Evolutionary conservation across 192 early-diverging fungal genomes (phyloP).

Genomic region (Tieghemiomyces parasiticus): DNA sequence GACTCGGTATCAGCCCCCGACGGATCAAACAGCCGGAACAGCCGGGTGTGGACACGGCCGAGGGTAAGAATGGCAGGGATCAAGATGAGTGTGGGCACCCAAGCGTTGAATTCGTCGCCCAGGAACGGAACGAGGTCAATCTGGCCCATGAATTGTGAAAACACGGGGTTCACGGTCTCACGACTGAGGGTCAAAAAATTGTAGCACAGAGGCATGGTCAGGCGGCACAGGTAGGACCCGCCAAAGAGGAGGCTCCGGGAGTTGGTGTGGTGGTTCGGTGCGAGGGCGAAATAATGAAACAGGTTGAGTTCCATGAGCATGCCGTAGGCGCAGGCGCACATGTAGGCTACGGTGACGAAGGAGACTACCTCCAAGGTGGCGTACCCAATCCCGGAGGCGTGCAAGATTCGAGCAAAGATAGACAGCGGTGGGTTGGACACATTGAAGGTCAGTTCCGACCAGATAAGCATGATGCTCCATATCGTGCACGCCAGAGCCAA

Average conservation of each 20-base stretch:
- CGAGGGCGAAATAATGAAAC: constrained; percentile 77
- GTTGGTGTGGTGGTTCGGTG: constrained; percentile 88
- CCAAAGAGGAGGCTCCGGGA: constrained; percentile 82
- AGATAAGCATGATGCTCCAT: constrained; percentile 59
- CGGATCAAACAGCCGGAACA: constrained; percentile 42
- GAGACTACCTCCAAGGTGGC: constrained; percentile 50
- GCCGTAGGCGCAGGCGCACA: constrained; percentile 86
- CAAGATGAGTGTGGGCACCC: constrained; percentile 75
- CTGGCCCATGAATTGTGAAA: constrained; percentile 52
- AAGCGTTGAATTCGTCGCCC: constrained; percentile 74
- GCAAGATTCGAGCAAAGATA: constrained; percentile 48
- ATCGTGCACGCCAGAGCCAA: constrained; percentile 41
- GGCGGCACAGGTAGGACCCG: constrained; percentile 77
- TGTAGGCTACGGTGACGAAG: constrained; percentile 68
- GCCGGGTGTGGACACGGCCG: constrained; percentile 71
- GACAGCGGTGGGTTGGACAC: constrained; percentile 45
- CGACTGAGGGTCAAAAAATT: constrained; percentile 73
- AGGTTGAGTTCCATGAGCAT: constrained; percentile 80
- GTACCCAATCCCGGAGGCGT: constrained; percentile 36
- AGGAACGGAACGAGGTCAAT: constrained; percentile 84
- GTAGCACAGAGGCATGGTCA: constrained; percentile 79
- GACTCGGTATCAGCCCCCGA: no score
- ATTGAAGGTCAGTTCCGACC: constrained; percentile 92
- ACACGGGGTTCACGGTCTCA: constrained; percentile 33
- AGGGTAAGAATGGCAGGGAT: constrained; percentile 57